A percentile compares a stretch with the other conserved stretches of the same genome.
Evolutionary conservation across 202 grass and related monocot species (phyloP).

Genomic region (Panicum hallii): DNA sequence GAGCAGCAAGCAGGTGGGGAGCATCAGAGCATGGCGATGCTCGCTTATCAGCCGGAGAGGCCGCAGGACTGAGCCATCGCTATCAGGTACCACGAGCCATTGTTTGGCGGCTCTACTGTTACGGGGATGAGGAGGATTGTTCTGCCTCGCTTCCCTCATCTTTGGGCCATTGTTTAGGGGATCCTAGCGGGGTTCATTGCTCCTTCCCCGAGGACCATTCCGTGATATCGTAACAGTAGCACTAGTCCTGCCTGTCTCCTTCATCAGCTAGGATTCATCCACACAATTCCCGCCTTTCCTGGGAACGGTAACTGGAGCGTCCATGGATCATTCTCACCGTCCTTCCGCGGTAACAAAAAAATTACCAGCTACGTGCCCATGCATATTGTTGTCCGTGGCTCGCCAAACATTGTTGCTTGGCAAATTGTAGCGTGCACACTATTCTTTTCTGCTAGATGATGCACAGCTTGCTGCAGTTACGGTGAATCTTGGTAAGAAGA

Average conservation of each 20-base stretch:
- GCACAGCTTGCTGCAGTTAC: too few relatives aligned
- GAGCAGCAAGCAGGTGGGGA: too few relatives aligned
- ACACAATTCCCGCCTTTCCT: neutral
- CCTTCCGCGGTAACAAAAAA: too few relatives aligned
- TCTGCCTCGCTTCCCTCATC: neutral
- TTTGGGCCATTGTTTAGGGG: conserved; percentile 18
- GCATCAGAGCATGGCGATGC: neutral
- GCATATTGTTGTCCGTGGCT: too few relatives aligned
- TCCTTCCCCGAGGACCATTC: neutral
- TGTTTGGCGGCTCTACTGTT: conserved; percentile 14
- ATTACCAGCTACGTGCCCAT: too few relatives aligned
- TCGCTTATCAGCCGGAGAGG: neutral
- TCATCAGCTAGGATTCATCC: neutral
- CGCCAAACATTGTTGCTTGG: too few relatives aligned
- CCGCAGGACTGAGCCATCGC: neutral
- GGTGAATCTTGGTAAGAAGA: too few relatives aligned
- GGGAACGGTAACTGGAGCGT: neutral
- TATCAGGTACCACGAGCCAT: neutral
- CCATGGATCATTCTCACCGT: too few relatives aligned
- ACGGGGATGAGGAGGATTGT: neutral
- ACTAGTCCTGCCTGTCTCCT: neutral
- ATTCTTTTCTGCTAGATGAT: too few relatives aligned
- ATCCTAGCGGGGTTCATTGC: neutral
- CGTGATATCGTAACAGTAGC: neutral
- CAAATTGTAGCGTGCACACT: too few relatives aligned